These are phyloP conservation scores for Clitopilus hobsonii DNA, from an alignment of 768 basidiomycete species.

Conservation along the genomic window DNA sequence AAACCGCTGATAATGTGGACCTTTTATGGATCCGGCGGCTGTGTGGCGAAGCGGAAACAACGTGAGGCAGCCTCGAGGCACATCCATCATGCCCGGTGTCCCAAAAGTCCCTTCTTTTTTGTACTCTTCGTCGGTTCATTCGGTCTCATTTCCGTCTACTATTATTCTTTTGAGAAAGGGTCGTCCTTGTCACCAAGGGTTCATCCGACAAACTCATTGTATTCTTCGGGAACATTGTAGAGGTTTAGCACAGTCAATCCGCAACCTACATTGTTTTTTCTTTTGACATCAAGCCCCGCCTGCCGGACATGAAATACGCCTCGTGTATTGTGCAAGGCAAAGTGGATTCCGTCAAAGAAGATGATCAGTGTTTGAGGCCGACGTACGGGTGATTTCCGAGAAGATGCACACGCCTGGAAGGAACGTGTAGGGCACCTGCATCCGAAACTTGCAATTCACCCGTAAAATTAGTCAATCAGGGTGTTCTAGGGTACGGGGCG, in stretches of 20 bases:
- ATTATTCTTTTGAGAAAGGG: background rate
- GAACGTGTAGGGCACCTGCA: background rate
- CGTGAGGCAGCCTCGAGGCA: constrained; percentile 1
- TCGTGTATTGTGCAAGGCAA: background rate
- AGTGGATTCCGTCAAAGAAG: background rate
- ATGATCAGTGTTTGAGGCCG: background rate
- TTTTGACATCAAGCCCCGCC: background rate
- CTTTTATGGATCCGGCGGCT: background rate
- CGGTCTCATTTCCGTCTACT: background rate
- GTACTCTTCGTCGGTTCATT: background rate
- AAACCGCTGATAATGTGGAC: background rate
- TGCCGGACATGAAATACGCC: background rate
- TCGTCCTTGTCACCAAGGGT: background rate
- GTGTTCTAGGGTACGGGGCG: background rate
- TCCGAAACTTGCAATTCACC: background rate
- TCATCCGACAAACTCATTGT: background rate
- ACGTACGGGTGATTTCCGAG: background rate
- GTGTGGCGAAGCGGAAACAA: background rate
- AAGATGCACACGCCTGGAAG: background rate
- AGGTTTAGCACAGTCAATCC: background rate
- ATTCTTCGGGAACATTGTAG: background rate
- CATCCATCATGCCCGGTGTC: background rate
- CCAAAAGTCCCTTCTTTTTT: background rate
- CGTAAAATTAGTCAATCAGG: background rate
- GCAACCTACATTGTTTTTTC: background rate